Conservation (phyloP, 2,329 filamentous ascomycete genomes). For the Colletotrichum costaricense region DNA sequence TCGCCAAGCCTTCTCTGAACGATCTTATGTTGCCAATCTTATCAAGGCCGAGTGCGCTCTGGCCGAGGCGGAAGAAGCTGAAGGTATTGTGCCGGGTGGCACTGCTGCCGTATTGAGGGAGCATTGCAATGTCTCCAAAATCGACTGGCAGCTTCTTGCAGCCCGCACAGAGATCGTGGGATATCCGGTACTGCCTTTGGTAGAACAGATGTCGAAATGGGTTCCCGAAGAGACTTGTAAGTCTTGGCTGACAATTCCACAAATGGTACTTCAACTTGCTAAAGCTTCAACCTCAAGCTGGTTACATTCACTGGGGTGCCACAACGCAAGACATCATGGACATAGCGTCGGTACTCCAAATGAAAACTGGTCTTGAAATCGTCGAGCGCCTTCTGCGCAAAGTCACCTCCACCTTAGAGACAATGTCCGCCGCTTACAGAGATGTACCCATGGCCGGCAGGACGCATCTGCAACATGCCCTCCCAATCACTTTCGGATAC, state of each 20-base stretch:
- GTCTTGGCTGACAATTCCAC: neutral
- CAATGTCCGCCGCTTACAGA: constrained; percentile 56
- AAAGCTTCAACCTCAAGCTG: constrained; percentile 14
- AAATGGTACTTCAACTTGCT: neutral
- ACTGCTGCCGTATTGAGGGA: constrained; percentile 50
- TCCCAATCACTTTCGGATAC: constrained; percentile 68
- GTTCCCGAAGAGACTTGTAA: constrained; percentile 46
- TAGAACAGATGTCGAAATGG: constrained; percentile 56
- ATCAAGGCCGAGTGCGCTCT: constrained; percentile 64
- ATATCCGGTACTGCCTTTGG: constrained; percentile 63
- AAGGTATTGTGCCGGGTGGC: constrained; percentile 56
- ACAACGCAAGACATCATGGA: constrained; percentile 72
- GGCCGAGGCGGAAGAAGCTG: constrained; percentile 60
- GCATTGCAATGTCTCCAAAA: constrained; percentile 39
- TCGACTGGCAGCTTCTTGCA: constrained; percentile 47
- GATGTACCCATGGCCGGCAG: constrained; percentile 68
- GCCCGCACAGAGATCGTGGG: constrained; percentile 65
- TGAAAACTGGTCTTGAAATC: constrained; percentile 60
- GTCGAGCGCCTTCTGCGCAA: constrained; percentile 56
- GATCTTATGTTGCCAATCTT: constrained; percentile 59
- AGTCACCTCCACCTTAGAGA: constrained; percentile 54
- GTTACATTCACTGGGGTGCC: constrained; percentile 68
- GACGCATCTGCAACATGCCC: constrained; percentile 67
- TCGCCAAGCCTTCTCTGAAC: constrained; percentile 61
- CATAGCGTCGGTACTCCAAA: constrained; percentile 62